A percentile compares a stretch with the other conserved stretches of the same genome.
phyloP scores from a whole-genome alignment of 176 grass and related monocot species.

The Oryza rufipogon region DNA sequence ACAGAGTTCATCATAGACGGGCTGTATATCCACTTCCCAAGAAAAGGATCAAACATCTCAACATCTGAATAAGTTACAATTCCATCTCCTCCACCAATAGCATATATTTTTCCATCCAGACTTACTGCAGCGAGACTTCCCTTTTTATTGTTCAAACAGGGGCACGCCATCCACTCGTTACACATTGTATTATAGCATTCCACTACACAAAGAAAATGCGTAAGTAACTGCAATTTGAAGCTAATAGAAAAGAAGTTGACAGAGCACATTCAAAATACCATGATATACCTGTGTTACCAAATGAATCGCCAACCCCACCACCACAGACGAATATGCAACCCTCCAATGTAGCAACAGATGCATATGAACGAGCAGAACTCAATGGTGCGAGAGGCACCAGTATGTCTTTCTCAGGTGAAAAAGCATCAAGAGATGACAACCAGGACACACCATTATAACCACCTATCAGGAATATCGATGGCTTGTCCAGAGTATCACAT shows the following conservation, averaged over 20 bases:
- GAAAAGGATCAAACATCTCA: slow-evolving; percentile 87
- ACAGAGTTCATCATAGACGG: slow-evolving; percentile 60
- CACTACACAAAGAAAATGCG: slow-evolving; percentile 43
- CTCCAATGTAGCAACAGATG: slow-evolving; percentile 60
- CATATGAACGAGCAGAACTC: slow-evolving; percentile 71
- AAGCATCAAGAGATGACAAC: slow-evolving; percentile 79
- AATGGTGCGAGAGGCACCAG: slow-evolving; percentile 68
- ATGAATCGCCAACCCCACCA: slow-evolving; percentile 67
- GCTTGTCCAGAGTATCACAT: slow-evolving; percentile 33
- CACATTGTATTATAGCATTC: slow-evolving; percentile 78
- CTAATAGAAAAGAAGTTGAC: slow-evolving; percentile 9
- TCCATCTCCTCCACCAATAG: slow-evolving; percentile 90
- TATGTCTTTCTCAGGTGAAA: slow-evolving; percentile 61
- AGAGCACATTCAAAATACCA: slow-evolving; percentile 19
- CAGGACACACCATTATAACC: slow-evolving; percentile 78
- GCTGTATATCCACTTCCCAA: slow-evolving; percentile 76
- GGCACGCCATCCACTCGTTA: slow-evolving; percentile 78
- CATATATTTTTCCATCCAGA: slow-evolving; percentile 75
- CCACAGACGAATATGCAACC: slow-evolving; percentile 77
- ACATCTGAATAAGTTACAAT: slow-evolving; percentile 67
- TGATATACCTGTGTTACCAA: slow-evolving; percentile 53
- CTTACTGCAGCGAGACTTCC: slow-evolving; percentile 75
- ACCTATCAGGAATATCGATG: slow-evolving; percentile 72
- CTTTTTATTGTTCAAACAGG: slow-evolving; percentile 66
- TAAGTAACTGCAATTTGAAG: slow-evolving; percentile 35